These are phyloP conservation scores for Pichia membranifaciens DNA, from an alignment of 805 yeast species.

Conservation along the genomic window DNA sequence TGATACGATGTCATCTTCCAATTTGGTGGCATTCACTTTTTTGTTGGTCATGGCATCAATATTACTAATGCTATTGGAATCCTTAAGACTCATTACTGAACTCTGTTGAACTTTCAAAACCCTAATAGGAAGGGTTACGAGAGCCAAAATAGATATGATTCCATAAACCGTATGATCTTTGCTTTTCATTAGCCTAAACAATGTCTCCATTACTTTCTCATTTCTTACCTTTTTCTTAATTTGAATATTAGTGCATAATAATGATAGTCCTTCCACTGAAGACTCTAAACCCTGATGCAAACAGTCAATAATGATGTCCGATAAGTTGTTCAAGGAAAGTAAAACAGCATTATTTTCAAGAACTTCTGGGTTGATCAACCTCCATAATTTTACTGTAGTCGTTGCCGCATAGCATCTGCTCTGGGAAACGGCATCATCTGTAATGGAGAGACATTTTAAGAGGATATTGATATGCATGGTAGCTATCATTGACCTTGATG, in stretches of 20 bases:
- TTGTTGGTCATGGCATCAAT: conserved; percentile 22
- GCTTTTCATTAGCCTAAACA: conserved; percentile 16
- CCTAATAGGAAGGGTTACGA: conserved; percentile 33
- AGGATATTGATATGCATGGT: conserved; percentile 39
- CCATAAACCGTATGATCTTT: conserved; percentile 30
- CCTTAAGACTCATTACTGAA: conserved; percentile 34
- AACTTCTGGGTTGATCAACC: conserved; percentile 34
- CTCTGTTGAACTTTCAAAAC: conserved; percentile 27
- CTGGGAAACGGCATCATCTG: not conserved
- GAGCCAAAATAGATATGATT: conserved; percentile 35
- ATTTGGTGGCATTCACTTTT: conserved; percentile 22
- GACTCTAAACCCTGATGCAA: conserved; percentile 20
- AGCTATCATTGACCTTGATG: conserved; percentile 42
- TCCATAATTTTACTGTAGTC: conserved; percentile 54
- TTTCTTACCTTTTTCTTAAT: conserved; percentile 32
- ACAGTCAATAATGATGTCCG: conserved; percentile 26
- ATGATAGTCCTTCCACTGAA: conserved; percentile 32
- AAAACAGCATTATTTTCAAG: conserved; percentile 26
- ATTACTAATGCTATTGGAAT: conserved; percentile 26
- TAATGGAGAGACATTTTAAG: not conserved
- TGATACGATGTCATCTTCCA: conserved; percentile 26
- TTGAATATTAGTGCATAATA: conserved; percentile 31
- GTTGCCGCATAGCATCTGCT: conserved; percentile 26
- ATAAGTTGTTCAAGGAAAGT: conserved; percentile 30
- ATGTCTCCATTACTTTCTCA: conserved; percentile 27